These are phyloP conservation scores for Spathaspora boniae DNA, from an alignment of 805 yeast species.

Conservation along the genomic window DNA sequence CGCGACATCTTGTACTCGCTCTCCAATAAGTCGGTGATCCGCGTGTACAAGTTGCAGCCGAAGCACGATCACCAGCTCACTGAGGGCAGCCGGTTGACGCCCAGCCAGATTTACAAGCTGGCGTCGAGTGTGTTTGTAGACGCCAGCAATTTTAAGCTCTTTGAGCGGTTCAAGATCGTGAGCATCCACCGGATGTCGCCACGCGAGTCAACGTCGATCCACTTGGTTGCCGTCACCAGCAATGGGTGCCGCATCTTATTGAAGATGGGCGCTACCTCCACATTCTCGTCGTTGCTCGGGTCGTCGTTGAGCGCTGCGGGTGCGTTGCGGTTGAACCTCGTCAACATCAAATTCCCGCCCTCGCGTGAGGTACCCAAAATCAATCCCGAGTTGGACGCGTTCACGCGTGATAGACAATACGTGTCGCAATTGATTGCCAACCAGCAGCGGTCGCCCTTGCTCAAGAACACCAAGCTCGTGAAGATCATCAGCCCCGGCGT, in stretches of 20 bases:
- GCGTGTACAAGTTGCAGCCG: slow-evolving; percentile 65
- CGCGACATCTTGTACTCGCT: slow-evolving; percentile 77
- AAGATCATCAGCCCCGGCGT: slow-evolving; percentile 82
- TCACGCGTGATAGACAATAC: slow-evolving; percentile 39
- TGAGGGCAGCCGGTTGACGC: slow-evolving; percentile 36
- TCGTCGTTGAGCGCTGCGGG: slow-evolving; percentile 20
- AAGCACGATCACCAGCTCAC: slow-evolving; percentile 35
- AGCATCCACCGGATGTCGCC: slow-evolving; percentile 59
- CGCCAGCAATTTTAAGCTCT: slow-evolving; percentile 49
- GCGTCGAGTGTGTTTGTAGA: slow-evolving; percentile 53
- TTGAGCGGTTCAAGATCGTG: slow-evolving; percentile 52
- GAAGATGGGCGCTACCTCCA: slow-evolving; percentile 40
- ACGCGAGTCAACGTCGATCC: slow-evolving; percentile 64
- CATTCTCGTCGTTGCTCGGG: slow-evolving; percentile 11
- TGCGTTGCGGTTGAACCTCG: slow-evolving; percentile 30
- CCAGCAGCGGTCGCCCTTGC: slow-evolving; percentile 52
- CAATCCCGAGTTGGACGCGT: slow-evolving; percentile 40
- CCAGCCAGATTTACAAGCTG: slow-evolving; percentile 45
- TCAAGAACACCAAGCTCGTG: slow-evolving; percentile 55
- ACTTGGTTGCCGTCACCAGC: slow-evolving; percentile 72
- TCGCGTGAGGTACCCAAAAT: slow-evolving; percentile 41
- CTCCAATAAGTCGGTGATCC: slow-evolving; percentile 75
- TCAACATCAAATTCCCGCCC: slow-evolving; percentile 66
- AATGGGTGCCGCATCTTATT: slow-evolving; percentile 79
- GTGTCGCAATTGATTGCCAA: slow-evolving; percentile 34